Conservation (phyloP, 345 rosid species). For the Geranium brycei region DNA sequence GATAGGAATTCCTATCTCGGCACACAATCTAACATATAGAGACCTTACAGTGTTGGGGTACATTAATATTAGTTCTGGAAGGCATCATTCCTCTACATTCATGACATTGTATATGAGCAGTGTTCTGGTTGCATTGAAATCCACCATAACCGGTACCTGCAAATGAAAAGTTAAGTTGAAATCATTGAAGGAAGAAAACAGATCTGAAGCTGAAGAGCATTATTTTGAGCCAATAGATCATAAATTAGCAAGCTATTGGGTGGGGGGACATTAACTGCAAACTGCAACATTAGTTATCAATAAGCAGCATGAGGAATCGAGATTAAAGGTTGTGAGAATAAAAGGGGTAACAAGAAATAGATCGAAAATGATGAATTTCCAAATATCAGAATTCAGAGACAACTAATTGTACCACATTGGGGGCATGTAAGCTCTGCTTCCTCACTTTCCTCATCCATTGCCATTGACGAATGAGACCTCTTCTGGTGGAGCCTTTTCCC, state of each 20-base stretch:
- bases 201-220: too few species aligned
- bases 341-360: too few species aligned
- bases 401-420: constrained; percentile 59
- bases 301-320: too few species aligned
- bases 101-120: constrained; percentile 70
- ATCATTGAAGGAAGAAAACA: too few species aligned
- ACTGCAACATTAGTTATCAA: too few species aligned
- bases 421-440: constrained; percentile 37
- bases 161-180: constrained; percentile 1
- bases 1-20: too few species aligned
- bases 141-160: constrained; percentile 41
- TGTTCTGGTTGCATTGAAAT: constrained; percentile 48
- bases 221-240: too few species aligned
- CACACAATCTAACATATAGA: neutral
- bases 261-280: too few species aligned
- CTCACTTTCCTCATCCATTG: constrained; percentile 29
- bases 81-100: constrained; percentile 86
- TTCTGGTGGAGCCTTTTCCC: constrained; percentile 34
- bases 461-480: constrained; percentile 19
- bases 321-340: too few species aligned
- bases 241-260: too few species aligned
- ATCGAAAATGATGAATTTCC: too few species aligned
- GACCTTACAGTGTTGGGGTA: constrained; percentile 76
- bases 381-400: too few species aligned
- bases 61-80: constrained; percentile 38